Evolutionary conservation across 1,139 yeast species (phyloP), one percentile per base, ranked within the genome.

Genomic region (Scheffersomyces titani): DNA sequence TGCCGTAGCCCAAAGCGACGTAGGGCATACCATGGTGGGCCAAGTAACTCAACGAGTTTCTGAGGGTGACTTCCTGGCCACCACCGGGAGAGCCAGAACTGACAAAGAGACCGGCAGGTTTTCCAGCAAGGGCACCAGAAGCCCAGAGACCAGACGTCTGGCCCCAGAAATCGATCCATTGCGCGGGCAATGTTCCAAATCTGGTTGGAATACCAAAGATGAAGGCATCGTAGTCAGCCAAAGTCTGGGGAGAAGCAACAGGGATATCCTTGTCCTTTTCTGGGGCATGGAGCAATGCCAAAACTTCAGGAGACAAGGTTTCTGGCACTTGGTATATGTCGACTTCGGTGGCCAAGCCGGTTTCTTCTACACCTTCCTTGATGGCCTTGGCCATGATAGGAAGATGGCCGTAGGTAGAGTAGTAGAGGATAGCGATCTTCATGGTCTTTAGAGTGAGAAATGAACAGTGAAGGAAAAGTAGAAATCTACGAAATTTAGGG

Each of bases 331-430:
- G 84, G 65, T 72, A 81, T 49, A 83, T 66, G 53, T 76, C 81
- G 11, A 63, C 71, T 19, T 54, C 50, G n/a, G 75, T 48, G 19
- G 63, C 59, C 45, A 63, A 62, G 45, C 82, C 83, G 11, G 77
- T 61, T 19, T 71, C 64, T 58, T 75, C 77, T 36, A 80, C 71
- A 61, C 86, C 85, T 50, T 70, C 68, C 59, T 67, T 62, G 55
- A 80, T 68, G 49, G 74, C 70, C 59, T 74, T 69, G 49, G 86
- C 89, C 70, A 87, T 67, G 49, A 72, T 68, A 57, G 78, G 76
- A 59, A 86, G 72, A 69, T 88, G 92, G 55, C 89, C 89, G 70
- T 85, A 87, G 50, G 85, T 76, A 51, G 91, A 85, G 72, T 86
- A 87, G 64, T 82, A 76, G 59, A 87, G 75, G 65, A 88, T 82